phyloP scores from a whole-genome alignment of 2,329 filamentous ascomycete genomes.

The Cladophialophora immunda region DNA sequence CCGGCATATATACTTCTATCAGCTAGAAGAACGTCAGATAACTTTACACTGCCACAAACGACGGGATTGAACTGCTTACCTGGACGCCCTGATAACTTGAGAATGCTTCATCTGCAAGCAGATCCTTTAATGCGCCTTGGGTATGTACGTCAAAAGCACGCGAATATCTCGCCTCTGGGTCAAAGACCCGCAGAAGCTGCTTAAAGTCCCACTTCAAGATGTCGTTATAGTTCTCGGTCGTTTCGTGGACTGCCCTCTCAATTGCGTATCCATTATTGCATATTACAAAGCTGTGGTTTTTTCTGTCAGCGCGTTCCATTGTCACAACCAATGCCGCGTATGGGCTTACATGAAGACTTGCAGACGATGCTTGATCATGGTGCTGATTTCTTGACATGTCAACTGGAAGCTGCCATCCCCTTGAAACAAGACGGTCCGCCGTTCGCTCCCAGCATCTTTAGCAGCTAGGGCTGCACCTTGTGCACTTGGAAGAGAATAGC shows the following conservation, averaged over 20 bases:
- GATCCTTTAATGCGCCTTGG: too few relatives aligned
- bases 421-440: constrained; percentile 81
- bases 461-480: constrained; percentile 76
- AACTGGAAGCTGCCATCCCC: constrained; percentile 88
- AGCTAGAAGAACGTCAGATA: too few relatives aligned
- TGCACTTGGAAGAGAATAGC: constrained; percentile 68
- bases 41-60: too few relatives aligned
- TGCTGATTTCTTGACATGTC: constrained; percentile 79
- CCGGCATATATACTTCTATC: too few relatives aligned
- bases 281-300: constrained; percentile 82
- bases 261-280: constrained; percentile 91
- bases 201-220: constrained; percentile 78
- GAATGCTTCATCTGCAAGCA: too few relatives aligned
- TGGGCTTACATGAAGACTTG: constrained; percentile 18
- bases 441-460: neutral
- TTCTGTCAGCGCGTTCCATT: too few relatives aligned
- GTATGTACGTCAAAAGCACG: too few relatives aligned
- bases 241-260: constrained; percentile 85
- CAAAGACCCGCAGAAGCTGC: constrained; percentile 60
- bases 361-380: constrained; percentile 78
- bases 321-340: too few relatives aligned
- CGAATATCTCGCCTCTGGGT: too few relatives aligned
- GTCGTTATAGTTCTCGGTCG: constrained; percentile 82
- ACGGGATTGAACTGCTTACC: too few relatives aligned
- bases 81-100: too few relatives aligned